Evolutionary conservation across 495 filamentous ascomycete genomes (phyloP).

Genomic region (Talaromyces trachyspermus): DNA sequence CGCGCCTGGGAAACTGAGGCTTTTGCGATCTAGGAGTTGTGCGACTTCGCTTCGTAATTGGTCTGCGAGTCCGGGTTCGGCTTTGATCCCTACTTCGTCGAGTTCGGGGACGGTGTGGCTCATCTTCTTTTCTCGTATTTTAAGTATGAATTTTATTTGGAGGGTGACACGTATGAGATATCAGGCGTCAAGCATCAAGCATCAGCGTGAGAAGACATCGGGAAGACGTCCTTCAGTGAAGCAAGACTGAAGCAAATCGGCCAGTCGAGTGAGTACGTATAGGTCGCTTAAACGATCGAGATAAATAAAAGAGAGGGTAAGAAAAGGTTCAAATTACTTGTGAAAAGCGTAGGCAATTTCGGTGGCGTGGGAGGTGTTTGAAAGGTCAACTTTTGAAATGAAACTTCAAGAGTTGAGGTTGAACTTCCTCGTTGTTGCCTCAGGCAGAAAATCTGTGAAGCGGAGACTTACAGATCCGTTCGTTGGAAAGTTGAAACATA

Average conservation of each 20-base stretch:
- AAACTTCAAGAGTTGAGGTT: background rate
- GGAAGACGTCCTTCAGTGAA: background rate
- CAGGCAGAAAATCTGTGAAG: slow-evolving; percentile 11
- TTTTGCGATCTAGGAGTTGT: slow-evolving; percentile 58
- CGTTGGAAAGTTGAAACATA: no score
- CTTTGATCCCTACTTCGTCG: slow-evolving; percentile 52
- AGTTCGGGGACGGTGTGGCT: slow-evolving; percentile 41
- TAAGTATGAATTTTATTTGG: background rate
- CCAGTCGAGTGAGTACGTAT: background rate
- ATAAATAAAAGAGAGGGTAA: background rate
- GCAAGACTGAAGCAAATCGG: background rate
- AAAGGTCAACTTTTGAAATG: background rate
- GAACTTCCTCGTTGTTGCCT: slow-evolving; percentile 10
- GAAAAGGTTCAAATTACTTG: background rate
- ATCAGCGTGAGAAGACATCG: background rate
- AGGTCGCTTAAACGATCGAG: slow-evolving; percentile 2
- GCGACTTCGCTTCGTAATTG: slow-evolving; percentile 69
- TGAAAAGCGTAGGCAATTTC: background rate
- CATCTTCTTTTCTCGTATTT: slow-evolving; percentile 18
- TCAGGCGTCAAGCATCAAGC: no score
- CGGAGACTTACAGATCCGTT: no score
- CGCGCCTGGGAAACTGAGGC: slow-evolving; percentile 73
- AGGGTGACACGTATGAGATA: no score
- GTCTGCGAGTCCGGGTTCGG: slow-evolving; percentile 47
- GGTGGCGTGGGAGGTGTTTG: no score